Evolutionary conservation across 1,284 basidiomycete genomes (phyloP).

Genomic region (Cutaneotrichosporon dermatis): DNA sequence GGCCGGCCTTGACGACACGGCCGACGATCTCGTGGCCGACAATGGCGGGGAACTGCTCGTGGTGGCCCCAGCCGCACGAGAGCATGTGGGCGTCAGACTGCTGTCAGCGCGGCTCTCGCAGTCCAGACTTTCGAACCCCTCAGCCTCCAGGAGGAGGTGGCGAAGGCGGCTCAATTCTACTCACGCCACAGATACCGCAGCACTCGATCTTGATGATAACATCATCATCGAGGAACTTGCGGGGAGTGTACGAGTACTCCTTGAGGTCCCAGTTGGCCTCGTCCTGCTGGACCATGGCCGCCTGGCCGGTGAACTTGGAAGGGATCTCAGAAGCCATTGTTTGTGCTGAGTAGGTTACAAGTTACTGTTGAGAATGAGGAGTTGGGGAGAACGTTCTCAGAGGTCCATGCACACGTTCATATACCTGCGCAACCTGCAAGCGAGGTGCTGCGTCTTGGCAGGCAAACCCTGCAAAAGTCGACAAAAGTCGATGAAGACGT

Average conservation of each 20-base stretch:
- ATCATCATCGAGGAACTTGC: constrained; percentile 30
- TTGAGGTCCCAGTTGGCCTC: constrained; percentile 25
- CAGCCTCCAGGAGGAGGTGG: too few species aligned
- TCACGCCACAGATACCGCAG: constrained; percentile 22
- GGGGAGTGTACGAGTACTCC: constrained; percentile 28
- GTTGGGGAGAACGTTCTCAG: too few species aligned
- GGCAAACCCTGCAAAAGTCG: too few species aligned
- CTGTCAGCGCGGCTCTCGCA: not conserved
- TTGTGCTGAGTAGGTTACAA: not conserved
- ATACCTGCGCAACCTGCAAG: too few species aligned
- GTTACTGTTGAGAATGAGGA: too few species aligned
- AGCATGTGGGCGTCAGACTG: constrained; percentile 31
- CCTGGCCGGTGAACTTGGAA: constrained; percentile 24
- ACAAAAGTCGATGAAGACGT: too few species aligned
- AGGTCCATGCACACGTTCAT: too few species aligned
- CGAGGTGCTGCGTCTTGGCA: too few species aligned
- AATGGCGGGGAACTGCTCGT: constrained; percentile 18
- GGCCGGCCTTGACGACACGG: constrained; percentile 45
- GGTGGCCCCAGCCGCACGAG: constrained; percentile 26
- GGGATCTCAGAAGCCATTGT: constrained; percentile 9
- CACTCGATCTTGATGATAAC: constrained; percentile 25
- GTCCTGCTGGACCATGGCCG: constrained; percentile 23
- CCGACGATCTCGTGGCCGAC: constrained; percentile 55
- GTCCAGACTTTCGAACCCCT: not conserved
- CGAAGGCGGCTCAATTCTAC: not conserved